Percentiles rank a stretch among this genome's conserved stretches.
Conservation (phyloP, 2,329 filamentous ascomycete species). For the Fusarium xylarioides region DNA sequence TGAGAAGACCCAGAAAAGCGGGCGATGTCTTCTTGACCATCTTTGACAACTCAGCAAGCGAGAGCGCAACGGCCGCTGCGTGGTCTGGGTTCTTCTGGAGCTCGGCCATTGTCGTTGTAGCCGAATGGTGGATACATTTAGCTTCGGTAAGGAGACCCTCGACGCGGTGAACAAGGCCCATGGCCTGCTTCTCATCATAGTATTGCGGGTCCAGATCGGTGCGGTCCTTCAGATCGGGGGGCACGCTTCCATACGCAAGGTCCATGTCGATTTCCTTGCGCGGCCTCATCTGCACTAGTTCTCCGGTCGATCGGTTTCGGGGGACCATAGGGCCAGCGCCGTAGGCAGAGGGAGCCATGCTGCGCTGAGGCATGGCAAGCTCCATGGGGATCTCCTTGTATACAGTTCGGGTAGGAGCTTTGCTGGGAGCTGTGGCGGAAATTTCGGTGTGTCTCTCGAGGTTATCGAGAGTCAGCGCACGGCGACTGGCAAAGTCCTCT, state of each 20-base stretch:
- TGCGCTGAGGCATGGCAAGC: slow-evolving; percentile 47
- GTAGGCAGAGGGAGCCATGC: slow-evolving; percentile 36
- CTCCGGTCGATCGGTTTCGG: slow-evolving; percentile 52
- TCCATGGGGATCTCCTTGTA: slow-evolving; percentile 55
- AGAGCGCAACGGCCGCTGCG: slow-evolving; percentile 91
- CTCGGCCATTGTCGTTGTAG: slow-evolving; percentile 81
- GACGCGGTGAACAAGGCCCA: slow-evolving; percentile 74
- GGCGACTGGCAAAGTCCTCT: slow-evolving; percentile 45
- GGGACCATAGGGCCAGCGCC: slow-evolving; percentile 45
- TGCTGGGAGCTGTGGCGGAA: slow-evolving; percentile 58
- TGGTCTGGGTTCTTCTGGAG: slow-evolving; percentile 79
- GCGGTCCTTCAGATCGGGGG: slow-evolving; percentile 69
- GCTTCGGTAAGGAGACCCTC: slow-evolving; percentile 85
- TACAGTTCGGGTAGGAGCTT: slow-evolving; percentile 50
- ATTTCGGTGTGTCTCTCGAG: slow-evolving; percentile 64
- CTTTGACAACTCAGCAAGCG: slow-evolving; percentile 88
- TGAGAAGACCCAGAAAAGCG: slow-evolving; percentile 77
- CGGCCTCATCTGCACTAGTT: slow-evolving; percentile 42
- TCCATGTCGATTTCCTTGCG: slow-evolving; percentile 81
- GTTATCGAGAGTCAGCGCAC: slow-evolving; percentile 61
- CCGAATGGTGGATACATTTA: slow-evolving; percentile 87
- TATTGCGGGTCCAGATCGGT: slow-evolving; percentile 59
- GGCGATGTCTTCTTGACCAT: slow-evolving; percentile 86
- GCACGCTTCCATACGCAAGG: slow-evolving; percentile 86
- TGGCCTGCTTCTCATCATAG: slow-evolving; percentile 63